Base-by-base conservation (phyloP, 495 filamentous ascomycete genomes). In the Penicillium ucsense region DNA sequence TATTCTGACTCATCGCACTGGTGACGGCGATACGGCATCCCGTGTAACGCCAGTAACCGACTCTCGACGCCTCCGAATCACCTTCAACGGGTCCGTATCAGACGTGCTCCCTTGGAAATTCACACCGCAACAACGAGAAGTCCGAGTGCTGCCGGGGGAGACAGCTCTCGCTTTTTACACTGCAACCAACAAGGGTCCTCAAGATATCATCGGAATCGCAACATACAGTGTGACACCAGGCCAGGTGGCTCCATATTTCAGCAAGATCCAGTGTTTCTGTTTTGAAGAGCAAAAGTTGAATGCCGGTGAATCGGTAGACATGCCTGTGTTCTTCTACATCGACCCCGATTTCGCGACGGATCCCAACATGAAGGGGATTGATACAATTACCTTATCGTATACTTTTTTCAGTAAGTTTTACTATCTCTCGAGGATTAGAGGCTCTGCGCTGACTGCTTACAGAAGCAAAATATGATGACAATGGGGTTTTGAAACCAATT, bases 181-280 rank as follows among this genome's bases (percentile, higher is more conserved):
- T 11, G 94, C 94, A 4, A 95, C 88, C 38, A 99, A 99, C 66
- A 82, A 81, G 51, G 84, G 85, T 56, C 77, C 83, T 32, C 74
- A 84, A 51, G 92, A 97, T 68, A 96, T 99, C 52, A 95, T 99
- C 57, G 94, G 94, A 37, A 88, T 99, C 28, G 94, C 94, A 35
- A 99, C 94, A 7, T 99, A 99, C 64, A 89, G 84, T 63, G 94
- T 99, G 41, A 95, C 89, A 8, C 94, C 94, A 6, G 91, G 80
- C 8, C 94, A 97, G 72, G 88, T 94, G 30, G 91, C 94, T 30
- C 91, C 88, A 4, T 99, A 99, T 61, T 99, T 99, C 65, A 89
- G 84, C 76, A 99, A 99, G 77, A 99, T 99, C 44, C 94, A 99
- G 68, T 99, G 94, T 57, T 99, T 99, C 68, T 99, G 94, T 64